Evolutionary conservation across 2,329 filamentous ascomycete species (phyloP).

Genomic region (Diaporthe batatas): DNA sequence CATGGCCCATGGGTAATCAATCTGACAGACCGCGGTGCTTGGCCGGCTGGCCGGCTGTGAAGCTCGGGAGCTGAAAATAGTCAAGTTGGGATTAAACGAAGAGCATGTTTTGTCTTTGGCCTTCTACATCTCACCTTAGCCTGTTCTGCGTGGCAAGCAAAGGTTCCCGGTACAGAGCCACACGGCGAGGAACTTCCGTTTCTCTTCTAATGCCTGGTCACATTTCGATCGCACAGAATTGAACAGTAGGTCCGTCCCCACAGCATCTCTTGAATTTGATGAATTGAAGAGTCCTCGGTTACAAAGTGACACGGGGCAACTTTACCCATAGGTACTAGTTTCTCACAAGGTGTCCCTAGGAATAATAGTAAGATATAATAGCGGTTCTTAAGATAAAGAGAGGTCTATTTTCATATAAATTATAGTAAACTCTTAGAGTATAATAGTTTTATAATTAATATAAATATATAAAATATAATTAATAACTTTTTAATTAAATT

Average conservation of each 20-base stretch:
- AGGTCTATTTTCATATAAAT: no score
- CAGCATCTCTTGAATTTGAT: no score
- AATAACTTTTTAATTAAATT: no score
- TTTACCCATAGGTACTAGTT: no score
- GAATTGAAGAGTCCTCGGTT: neutral
- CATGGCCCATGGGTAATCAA: slow-evolving; percentile 19
- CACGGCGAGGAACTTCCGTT: neutral
- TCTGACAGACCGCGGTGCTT: slow-evolving; percentile 11
- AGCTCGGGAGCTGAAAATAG: slow-evolving; percentile 4
- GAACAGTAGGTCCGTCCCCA: neutral
- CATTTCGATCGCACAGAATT: neutral
- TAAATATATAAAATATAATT: no score
- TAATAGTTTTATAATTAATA: no score
- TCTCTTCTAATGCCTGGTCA: neutral
- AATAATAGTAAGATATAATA: no score
- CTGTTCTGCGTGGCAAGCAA: neutral
- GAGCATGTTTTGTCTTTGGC: neutral
- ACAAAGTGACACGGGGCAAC: neutral
- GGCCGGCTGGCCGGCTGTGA: slow-evolving; percentile 16
- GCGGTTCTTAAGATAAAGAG: no score
- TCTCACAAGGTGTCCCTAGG: no score
- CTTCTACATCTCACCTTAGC: neutral
- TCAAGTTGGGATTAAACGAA: neutral
- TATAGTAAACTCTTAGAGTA: no score
- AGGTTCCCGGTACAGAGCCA: neutral